A percentile compares a stretch with the other conserved stretches of the same genome.
Conservation (phyloP, 2,329 filamentous ascomycete species). For the Beauveria sp. region DNA sequence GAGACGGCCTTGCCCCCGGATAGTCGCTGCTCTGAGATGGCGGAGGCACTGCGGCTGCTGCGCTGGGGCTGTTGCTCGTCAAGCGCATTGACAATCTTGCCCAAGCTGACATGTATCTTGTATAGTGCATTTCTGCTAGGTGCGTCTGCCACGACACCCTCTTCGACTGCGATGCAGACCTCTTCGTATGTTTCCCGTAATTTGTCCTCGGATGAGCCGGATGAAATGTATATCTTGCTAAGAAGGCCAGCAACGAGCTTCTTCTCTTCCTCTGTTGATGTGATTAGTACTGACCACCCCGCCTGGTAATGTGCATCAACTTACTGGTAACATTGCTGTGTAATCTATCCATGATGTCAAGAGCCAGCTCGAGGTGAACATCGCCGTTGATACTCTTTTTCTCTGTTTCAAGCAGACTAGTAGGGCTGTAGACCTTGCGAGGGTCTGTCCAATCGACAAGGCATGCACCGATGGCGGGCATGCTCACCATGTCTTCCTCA, state of each 20-base stretch:
- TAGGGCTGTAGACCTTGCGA: constrained; percentile 59
- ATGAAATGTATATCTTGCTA: constrained; percentile 72
- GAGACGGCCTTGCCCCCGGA: constrained; percentile 32
- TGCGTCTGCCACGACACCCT: constrained; percentile 50
- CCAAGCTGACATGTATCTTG: constrained; percentile 59
- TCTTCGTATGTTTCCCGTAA: constrained; percentile 50
- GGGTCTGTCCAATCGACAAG: constrained; percentile 94
- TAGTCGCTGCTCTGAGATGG: constrained; percentile 22
- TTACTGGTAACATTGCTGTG: constrained; percentile 60
- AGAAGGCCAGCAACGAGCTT: constrained; percentile 73
- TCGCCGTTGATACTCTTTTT: constrained; percentile 64
- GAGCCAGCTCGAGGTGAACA: constrained; percentile 72
- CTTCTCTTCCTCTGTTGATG: constrained; percentile 66
- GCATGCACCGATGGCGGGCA: constrained; percentile 71
- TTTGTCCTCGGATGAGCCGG: constrained; percentile 53
- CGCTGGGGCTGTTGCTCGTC: constrained; percentile 36
- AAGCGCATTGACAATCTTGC: constrained; percentile 58
- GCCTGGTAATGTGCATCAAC: constrained; percentile 22
- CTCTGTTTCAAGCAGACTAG: constrained; percentile 42
- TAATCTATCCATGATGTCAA: constrained; percentile 68
- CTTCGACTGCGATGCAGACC: constrained; percentile 55
- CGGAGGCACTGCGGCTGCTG: constrained; percentile 38
- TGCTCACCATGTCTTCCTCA: constrained; percentile 69
- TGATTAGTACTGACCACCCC: constrained; percentile 19
- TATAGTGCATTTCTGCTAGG: constrained; percentile 57